Evolutionary conservation across 2,329 filamentous ascomycete genomes (phyloP).

Genomic region (Monosporascus sp.): DNA sequence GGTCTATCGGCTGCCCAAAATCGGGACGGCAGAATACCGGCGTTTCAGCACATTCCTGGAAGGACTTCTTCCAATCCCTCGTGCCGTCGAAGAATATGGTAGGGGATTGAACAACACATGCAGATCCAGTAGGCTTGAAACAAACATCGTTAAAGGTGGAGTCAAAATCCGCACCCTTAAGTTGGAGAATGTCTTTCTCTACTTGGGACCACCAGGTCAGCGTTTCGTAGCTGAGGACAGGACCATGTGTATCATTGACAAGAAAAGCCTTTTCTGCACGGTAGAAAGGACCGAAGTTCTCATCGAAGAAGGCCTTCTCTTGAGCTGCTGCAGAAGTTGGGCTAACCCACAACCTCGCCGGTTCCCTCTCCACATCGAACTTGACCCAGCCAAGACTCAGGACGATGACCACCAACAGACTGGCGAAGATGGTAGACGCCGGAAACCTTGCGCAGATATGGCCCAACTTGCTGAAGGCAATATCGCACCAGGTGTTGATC

Average conservation of each 20-base stretch:
- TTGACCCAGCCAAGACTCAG: slow-evolving; percentile 83
- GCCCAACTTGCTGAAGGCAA: slow-evolving; percentile 74
- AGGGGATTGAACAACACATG: slow-evolving; percentile 90
- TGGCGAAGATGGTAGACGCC: slow-evolving; percentile 71
- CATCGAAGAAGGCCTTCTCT: slow-evolving; percentile 91
- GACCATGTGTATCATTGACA: slow-evolving; percentile 78
- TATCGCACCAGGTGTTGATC: slow-evolving; percentile 78
- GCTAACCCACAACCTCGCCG: slow-evolving; percentile 93
- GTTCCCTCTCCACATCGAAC: slow-evolving; percentile 86
- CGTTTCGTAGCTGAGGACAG: slow-evolving; percentile 83
- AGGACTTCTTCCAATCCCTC: slow-evolving; percentile 64
- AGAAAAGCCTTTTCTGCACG: slow-evolving; percentile 89
- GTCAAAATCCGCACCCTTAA: slow-evolving; percentile 65
- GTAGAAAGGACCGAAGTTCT: slow-evolving; percentile 92
- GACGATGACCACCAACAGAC: slow-evolving; percentile 68
- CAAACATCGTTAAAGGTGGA: slow-evolving; percentile 78
- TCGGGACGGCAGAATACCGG: slow-evolving; percentile 82
- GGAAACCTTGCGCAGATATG: slow-evolving; percentile 79
- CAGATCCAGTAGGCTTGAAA: slow-evolving; percentile 85
- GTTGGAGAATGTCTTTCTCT: slow-evolving; percentile 67
- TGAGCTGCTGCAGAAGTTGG: slow-evolving; percentile 84
- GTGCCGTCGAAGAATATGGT: slow-evolving; percentile 77
- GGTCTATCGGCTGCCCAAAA: slow-evolving; percentile 83
- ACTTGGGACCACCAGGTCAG: slow-evolving; percentile 91
- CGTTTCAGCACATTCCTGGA: slow-evolving; percentile 69